These are phyloP conservation scores for Rhazya stricta DNA, from an alignment of 257 asterid species.

Conservation along the genomic window DNA sequence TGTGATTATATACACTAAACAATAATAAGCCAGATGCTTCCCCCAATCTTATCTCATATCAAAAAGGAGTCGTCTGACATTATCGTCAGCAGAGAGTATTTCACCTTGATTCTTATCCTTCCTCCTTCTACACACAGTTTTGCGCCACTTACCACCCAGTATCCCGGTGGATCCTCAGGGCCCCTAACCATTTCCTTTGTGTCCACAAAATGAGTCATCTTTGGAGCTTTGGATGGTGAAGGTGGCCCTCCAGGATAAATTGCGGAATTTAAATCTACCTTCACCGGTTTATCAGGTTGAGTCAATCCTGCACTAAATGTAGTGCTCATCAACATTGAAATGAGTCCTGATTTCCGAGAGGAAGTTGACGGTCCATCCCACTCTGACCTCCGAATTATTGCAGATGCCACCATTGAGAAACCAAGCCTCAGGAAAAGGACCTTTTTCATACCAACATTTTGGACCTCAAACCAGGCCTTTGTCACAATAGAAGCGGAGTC, in stretches of 20 bases:
- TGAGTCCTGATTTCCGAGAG: slow-evolving; percentile 69
- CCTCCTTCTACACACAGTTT: slow-evolving; percentile 78
- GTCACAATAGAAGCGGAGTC: slow-evolving; percentile 83
- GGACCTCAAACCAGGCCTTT: slow-evolving; percentile 87
- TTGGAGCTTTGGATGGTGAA: slow-evolving; percentile 66
- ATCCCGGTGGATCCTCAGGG: slow-evolving; percentile 81
- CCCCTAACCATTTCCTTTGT: slow-evolving; percentile 86
- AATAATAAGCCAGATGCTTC: background rate
- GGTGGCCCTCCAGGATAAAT: slow-evolving; percentile 93
- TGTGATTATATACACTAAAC: slow-evolving; percentile 11
- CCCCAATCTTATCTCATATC: slow-evolving; percentile 30
- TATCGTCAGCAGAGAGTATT: slow-evolving; percentile 75
- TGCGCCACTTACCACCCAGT: slow-evolving; percentile 93
- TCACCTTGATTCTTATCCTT: slow-evolving; percentile 65
- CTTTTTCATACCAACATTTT: slow-evolving; percentile 69
- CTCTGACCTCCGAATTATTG: slow-evolving; percentile 72
- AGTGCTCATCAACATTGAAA: slow-evolving; percentile 68
- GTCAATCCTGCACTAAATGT: slow-evolving; percentile 56
- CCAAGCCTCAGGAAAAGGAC: slow-evolving; percentile 87
- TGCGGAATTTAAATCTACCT: slow-evolving; percentile 76
- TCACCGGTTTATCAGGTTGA: slow-evolving; percentile 46
- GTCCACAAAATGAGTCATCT: slow-evolving; percentile 78
- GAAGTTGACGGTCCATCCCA: slow-evolving; percentile 76
- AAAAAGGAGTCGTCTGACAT: slow-evolving; percentile 63
- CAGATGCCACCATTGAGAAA: slow-evolving; percentile 73